phyloP scores from a whole-genome alignment of 306 rosid species.

The Rosa rugosa region DNA sequence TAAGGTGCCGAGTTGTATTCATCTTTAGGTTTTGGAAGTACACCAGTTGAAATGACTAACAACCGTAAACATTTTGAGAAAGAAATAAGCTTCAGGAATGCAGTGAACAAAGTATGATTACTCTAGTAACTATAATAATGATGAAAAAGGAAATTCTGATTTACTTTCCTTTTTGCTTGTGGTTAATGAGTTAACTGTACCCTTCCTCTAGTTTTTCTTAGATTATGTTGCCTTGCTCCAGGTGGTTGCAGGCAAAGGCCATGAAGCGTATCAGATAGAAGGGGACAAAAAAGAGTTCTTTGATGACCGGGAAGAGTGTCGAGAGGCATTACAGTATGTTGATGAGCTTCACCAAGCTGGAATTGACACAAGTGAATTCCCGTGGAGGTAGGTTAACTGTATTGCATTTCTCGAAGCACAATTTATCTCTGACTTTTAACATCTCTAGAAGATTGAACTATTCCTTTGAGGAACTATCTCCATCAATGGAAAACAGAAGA shows the following conservation, averaged over 20 bases:
- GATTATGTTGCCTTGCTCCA: constrained; percentile 36
- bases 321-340: constrained; percentile 90
- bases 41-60: not conserved
- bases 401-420: not conserved
- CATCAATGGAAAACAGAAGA: not conserved
- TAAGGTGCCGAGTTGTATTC: not conserved
- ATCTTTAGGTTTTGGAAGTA: not conserved
- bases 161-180: not conserved
- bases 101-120: not conserved
- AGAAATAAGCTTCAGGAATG: not conserved
- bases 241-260: constrained; percentile 98
- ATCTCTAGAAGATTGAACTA: not conserved
- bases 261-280: constrained; percentile 73
- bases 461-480: not conserved
- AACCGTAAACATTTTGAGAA: not conserved
- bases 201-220: constrained; percentile 5
- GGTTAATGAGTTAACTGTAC: not conserved
- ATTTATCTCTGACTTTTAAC: not conserved
- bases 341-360: constrained; percentile 98
- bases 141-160: constrained; percentile 3
- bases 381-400: constrained; percentile 75
- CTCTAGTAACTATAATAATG: not conserved
- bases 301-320: constrained; percentile 94
- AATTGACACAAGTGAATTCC: constrained; percentile 95
- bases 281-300: constrained; percentile 75